Evolutionary conservation across 495 filamentous ascomycete species (phyloP).

Genomic region (Glutinoglossum americanum): DNA sequence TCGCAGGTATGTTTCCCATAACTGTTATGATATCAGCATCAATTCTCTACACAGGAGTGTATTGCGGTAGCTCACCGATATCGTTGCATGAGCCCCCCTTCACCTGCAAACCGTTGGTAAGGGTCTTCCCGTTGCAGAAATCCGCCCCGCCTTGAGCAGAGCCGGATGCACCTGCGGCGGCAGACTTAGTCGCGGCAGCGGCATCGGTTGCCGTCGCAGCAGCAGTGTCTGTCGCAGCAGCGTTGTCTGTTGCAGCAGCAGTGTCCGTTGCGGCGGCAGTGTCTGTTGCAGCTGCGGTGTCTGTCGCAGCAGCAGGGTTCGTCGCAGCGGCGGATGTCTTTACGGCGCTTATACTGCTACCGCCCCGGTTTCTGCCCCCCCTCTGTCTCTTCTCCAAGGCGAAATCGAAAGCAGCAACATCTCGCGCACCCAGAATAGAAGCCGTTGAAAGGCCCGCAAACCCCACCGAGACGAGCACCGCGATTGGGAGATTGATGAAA

Average conservation of each 20-base stretch:
- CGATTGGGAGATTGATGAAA: not conserved
- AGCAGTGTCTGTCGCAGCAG: too few species aligned
- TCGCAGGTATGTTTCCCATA: slow-evolving; percentile 52
- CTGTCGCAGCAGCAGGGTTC: too few species aligned
- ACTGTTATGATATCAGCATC: slow-evolving; percentile 18
- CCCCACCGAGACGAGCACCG: not conserved
- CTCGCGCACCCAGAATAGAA: not conserved
- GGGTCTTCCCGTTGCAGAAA: not conserved
- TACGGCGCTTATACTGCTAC: too few species aligned
- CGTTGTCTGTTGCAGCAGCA: not conserved
- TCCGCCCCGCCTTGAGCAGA: not conserved
- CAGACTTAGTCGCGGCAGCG: too few species aligned
- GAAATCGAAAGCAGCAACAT: not conserved
- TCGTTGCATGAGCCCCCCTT: slow-evolving; percentile 1
- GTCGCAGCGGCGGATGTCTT: too few species aligned
- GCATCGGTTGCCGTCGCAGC: too few species aligned
- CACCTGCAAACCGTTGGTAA: not conserved
- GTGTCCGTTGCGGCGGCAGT: not conserved
- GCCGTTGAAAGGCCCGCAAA: not conserved
- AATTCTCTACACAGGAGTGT: not conserved
- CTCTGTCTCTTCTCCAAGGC: not conserved
- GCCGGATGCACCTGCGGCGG: too few species aligned
- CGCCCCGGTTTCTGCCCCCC: not conserved
- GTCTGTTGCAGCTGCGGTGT: not conserved
- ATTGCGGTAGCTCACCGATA: not conserved